Percentiles rank a stretch among this genome's conserved stretches.
phyloP scores from a whole-genome alignment of 2,329 filamentous ascomycete genomes.

The Juglanconis sp. region DNA sequence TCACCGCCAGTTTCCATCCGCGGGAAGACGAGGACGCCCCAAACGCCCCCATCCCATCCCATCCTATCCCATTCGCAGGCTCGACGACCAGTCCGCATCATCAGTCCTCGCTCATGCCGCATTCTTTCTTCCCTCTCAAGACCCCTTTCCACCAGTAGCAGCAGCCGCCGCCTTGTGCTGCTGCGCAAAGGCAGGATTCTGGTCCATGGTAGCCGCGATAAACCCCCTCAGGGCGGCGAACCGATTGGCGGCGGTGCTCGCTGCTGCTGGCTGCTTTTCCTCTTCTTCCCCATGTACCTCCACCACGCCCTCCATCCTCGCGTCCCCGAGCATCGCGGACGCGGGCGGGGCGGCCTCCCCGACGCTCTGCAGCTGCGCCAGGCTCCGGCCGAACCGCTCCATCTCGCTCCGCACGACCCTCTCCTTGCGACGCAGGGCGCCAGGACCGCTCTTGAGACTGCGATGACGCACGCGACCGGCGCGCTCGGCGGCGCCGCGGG shows the following conservation, averaged over 20 bases:
- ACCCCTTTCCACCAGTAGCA: background rate
- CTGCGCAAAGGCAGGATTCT: constrained; percentile 69
- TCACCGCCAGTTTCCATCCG: no score
- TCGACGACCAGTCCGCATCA: background rate
- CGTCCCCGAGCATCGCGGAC: constrained; percentile 10
- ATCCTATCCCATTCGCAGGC: background rate
- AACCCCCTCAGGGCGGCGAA: constrained; percentile 83
- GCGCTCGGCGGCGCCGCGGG: constrained; percentile 36
- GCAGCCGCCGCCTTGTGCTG: background rate
- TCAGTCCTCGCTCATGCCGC: background rate
- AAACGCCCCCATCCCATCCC: background rate
- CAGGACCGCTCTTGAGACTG: constrained; percentile 71
- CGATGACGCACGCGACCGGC: constrained; percentile 63
- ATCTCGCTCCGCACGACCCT: constrained; percentile 76
- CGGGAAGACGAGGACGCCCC: no score
- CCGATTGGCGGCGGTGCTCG: constrained; percentile 49
- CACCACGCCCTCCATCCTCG: constrained; percentile 20
- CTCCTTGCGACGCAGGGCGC: constrained; percentile 80
- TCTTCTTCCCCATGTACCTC: background rate
- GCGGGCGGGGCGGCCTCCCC: constrained; percentile 21
- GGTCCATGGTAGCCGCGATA: constrained; percentile 85
- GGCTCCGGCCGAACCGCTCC: constrained; percentile 76
- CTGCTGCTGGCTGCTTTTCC: no score
- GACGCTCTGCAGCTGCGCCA: constrained; percentile 66
- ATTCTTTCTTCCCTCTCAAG: background rate